Base-by-base conservation (phyloP, 257 asterid species). In the Jaltomata sinuosa region DNA sequence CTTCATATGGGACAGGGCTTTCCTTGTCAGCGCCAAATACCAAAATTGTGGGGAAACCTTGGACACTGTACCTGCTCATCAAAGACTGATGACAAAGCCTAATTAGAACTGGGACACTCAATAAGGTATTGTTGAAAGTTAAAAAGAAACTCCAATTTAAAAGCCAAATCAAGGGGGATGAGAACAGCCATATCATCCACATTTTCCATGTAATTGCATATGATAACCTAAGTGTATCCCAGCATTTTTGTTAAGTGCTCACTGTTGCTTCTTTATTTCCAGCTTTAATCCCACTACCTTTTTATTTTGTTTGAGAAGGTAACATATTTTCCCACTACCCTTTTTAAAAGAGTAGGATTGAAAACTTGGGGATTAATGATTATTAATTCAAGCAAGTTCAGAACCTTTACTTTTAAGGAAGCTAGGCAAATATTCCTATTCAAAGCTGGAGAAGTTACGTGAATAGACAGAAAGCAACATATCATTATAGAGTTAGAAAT, bases 11-110 rank as follows among this genome's bases (percentile, higher is more conserved):
- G 53, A 89, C 52, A n/a, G 99, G 99, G 67, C 89, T 89, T 53
- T 93, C 95, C 90, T 94, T 96, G 90, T 93, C 98, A 36, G 97
- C 97, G 79, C 99, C 98, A 86, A 94, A 96, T 68, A 96, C 98
- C 93, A 96, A 89, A 91, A 96, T 96, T 31, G 98, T 96, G 25
- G 99, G 99, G 89, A 96, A 96, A 85, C 98, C 99, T 92, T 96
- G 92, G 77, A 96, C 99, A 16, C 85, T 93, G 90, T 85, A 96
- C 93, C 98, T 96, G 97, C 99, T 91, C 99, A 92, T 93, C 88
- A 96, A 87, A 90, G 99, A 94, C 99, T 96, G 97, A 85, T 47
- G 91, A 80, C 85, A 83, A 64, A n/a, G 72, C 85, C 52, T 61
- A 67, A 85, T 95, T 85, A 95, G 93, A 86, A 81, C 25, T 83